Percentiles rank a stretch among this genome's conserved stretches.
Conservation (phyloP, 2,329 filamentous ascomycete species). For the Colletotrichum liaoningense region DNA sequence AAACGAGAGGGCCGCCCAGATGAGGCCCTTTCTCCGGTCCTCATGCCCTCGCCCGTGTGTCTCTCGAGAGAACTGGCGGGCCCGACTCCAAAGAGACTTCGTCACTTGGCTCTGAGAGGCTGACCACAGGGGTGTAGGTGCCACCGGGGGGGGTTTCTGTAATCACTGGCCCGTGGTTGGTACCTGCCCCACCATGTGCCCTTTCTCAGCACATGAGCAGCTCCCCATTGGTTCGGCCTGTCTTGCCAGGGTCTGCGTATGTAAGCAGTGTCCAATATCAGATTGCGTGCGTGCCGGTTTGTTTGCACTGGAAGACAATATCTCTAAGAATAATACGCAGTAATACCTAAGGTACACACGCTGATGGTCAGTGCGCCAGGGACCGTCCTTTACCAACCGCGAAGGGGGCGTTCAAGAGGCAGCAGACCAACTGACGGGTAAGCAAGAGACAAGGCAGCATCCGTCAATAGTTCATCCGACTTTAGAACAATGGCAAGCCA, state of each 20-base stretch:
- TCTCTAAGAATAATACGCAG: background rate
- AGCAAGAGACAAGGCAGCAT: background rate
- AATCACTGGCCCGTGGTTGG: conserved; percentile 23
- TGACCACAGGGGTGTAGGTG: conserved; percentile 15
- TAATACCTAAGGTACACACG: background rate
- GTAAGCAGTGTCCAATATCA: conserved; percentile 11
- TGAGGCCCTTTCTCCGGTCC: background rate
- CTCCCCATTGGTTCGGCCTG: conserved; percentile 3
- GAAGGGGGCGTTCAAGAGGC: background rate
- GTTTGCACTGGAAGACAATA: too few species aligned
- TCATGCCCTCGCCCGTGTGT: conserved; percentile 3
- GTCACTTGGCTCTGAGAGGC: conserved; percentile 16
- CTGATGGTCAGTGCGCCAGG: background rate
- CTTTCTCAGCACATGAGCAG: conserved; percentile 14
- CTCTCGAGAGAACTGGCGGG: background rate
- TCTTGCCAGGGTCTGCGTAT: background rate
- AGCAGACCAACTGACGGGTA: background rate
- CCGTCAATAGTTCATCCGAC: background rate
- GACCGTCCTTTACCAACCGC: background rate
- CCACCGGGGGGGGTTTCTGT: background rate
- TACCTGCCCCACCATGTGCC: background rate
- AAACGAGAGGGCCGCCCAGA: background rate
- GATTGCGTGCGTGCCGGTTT: background rate
- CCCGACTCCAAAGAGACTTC: conserved; percentile 1
- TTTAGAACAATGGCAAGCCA: background rate